Evolutionary conservation across 148 eudicot genomes (phyloP), one percentile per base, ranked within the genome.

Genomic region (Fagopyrum tataricum): DNA sequence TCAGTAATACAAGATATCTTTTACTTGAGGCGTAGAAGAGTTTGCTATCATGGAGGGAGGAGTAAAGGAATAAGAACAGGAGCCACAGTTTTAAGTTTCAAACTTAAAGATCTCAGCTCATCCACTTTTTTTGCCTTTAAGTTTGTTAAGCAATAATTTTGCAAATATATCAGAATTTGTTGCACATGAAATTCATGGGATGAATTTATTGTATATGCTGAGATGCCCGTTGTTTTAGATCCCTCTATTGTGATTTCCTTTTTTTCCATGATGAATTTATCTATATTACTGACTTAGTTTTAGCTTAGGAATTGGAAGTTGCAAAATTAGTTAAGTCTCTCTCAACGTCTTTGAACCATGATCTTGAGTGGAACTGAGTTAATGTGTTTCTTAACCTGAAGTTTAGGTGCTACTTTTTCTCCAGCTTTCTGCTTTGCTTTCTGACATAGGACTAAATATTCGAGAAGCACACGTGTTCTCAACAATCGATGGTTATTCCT

Each of bases 381-480:
- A 31, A 64, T 31, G 39, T 64, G 69, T 5, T 14, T 64, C 6
- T 64, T 13, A 37, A 39, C 44, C 69, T 64, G 15, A 64, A 13
- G 4, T 14, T 64, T 64, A 31, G 37, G 37, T 39, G 69, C 7
- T 64, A 81, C 37, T 74, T 55, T 73, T 76, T 46, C 74, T 81
- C 83, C 84, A 93, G 98, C 96, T 93, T 75, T 93, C 98, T 75
- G 89, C 94, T 74, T 81, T 93, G 86, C 98, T 93, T 73, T 93
- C 98, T 74, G 96, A 93, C 74, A 81, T 91, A 72, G 98, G 96
- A 76, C 98, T 93, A 52, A 91, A 93, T 79, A 93, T 93, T 73
- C 98, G 98, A 66, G 98, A 93, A 82, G 98, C 98, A 44, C 98
- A 93, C 75, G 98, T 93, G 52, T 93, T 90, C 83, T 93, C 98